A percentile compares a stretch with the other conserved stretches of the same genome.
Evolutionary conservation across 352 stramenopile genomes (phyloP).

Genomic region (Phytophthora pluvialis): DNA sequence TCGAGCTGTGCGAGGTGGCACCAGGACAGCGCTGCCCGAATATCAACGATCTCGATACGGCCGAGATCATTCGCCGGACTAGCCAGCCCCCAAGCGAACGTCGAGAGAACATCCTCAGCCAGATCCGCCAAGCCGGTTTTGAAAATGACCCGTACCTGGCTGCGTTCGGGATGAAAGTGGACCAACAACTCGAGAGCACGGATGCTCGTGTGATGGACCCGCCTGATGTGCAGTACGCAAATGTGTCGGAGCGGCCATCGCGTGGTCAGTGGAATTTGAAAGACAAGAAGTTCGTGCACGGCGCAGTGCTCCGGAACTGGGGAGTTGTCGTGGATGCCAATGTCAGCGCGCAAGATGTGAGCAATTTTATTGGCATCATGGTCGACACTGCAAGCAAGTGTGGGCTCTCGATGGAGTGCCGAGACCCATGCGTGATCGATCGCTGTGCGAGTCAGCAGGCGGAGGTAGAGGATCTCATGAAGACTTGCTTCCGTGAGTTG

Average conservation of each 20-base stretch:
- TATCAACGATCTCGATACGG: slow-evolving; percentile 81
- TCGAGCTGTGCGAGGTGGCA: slow-evolving; percentile 79
- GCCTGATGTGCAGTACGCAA: slow-evolving; percentile 64
- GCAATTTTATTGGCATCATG: slow-evolving; percentile 48
- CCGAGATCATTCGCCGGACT: slow-evolving; percentile 80
- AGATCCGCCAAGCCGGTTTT: slow-evolving; percentile 65
- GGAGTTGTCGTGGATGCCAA: slow-evolving; percentile 57
- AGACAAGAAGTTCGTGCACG: slow-evolving; percentile 68
- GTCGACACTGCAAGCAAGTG: slow-evolving; percentile 39
- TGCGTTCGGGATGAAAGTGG: slow-evolving; percentile 64
- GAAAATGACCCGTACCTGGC: slow-evolving; percentile 70
- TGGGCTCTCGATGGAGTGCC: slow-evolving; percentile 43
- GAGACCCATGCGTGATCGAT: slow-evolving; percentile 31
- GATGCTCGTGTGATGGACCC: slow-evolving; percentile 54
- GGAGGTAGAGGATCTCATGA: slow-evolving; percentile 70
- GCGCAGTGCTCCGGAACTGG: slow-evolving; percentile 51
- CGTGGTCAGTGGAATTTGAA: slow-evolving; percentile 76
- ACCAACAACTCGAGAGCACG: slow-evolving; percentile 51
- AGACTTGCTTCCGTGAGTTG: slow-evolving; percentile 49
- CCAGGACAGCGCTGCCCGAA: slow-evolving; percentile 70
- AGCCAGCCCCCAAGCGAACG: slow-evolving; percentile 48
- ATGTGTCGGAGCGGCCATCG: slow-evolving; percentile 64
- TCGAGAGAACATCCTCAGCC: slow-evolving; percentile 52
- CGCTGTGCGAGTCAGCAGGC: slow-evolving; percentile 12
- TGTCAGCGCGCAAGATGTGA: slow-evolving; percentile 31